Evolutionary conservation across 192 early-diverging fungal genomes (phyloP).

Genomic region (Geosiphon pyriformis): DNA sequence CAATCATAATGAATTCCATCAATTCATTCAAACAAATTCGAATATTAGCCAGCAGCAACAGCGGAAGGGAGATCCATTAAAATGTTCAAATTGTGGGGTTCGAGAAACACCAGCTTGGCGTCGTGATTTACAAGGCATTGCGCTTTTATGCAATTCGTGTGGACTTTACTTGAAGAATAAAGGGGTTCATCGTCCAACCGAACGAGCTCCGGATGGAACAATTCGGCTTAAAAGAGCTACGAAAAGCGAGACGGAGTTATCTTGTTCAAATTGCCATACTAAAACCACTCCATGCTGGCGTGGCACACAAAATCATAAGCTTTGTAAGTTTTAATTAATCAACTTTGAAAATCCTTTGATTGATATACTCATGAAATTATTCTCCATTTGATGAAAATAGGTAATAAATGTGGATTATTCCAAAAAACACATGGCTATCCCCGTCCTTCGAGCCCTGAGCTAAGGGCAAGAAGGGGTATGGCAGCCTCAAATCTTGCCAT

Average conservation of each 20-base stretch:
- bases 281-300: constrained; percentile 18
- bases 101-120: constrained; percentile 7
- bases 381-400: neutral
- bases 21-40: too few species aligned
- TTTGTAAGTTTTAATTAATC: constrained; percentile 9
- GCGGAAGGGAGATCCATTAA: neutral
- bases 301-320: constrained; percentile 10
- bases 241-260: neutral
- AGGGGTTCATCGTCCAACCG: constrained; percentile 23
- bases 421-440: constrained; percentile 7
- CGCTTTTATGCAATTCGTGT: constrained; percentile 1
- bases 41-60: neutral
- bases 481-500: too few species aligned
- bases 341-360: neutral
- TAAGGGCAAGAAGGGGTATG: neutral
- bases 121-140: constrained; percentile 2
- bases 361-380: neutral
- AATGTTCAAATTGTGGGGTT: constrained; percentile 6
- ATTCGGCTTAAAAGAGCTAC: constrained; percentile 8
- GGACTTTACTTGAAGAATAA: constrained; percentile 19
- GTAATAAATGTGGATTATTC: constrained; percentile 21
- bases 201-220: constrained; percentile 17
- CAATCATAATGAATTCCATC: neutral
- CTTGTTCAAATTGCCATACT: constrained; percentile 14
- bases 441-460: neutral